Evolutionary conservation across 805 yeast species (phyloP), one percentile per base, ranked within the genome.

Genomic region (Candida gorgasii): DNA sequence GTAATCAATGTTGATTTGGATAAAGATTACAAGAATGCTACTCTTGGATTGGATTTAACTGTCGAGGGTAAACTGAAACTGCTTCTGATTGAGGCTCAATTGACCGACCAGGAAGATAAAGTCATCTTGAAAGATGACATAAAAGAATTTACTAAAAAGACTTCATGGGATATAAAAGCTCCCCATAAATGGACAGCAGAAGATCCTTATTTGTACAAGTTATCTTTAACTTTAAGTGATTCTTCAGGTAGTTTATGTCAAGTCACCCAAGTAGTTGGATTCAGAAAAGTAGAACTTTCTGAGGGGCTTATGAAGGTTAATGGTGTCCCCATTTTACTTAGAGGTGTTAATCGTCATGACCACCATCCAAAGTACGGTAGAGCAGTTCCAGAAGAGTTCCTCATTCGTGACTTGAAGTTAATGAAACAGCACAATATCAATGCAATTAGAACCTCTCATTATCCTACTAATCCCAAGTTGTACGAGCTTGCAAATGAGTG

Each of bases 311-410:
- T 65, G 19, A 40, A 42, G 18, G 61, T 63, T 38, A 65, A 65
- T 43, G 65, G 65, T 11, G 44, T 31, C 36, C 54, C 59, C 1
- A 48, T 65, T 24, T 49, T 58, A 29, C 37, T 65, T 16, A 52
- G 58, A 18, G 72, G 72, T 11, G 62, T 60, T 12, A 65, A 65
- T 47, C 53, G 69, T 8, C 72, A 65, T 43, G 72, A 65, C 26
- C 62, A 65, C 43, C 63, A 65, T 44, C 55, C 66, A 2, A 39
- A 36, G 14, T 46, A 43, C 32, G 72, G 72, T 12, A 52, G 70
- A 14, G 68, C 72, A 0, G 62, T 65, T 12, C 61, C 67, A 8
- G 49, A 53, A 11, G 65, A 63, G n/a, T 65, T 52, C 41, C 52
- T 64, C 26, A 47, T 54, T 43, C 46, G 53, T 14, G 71, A 65